These are phyloP conservation scores for Hypoxylon sp. DNA, from an alignment of 2,329 filamentous ascomycete genomes.

Conservation along the genomic window DNA sequence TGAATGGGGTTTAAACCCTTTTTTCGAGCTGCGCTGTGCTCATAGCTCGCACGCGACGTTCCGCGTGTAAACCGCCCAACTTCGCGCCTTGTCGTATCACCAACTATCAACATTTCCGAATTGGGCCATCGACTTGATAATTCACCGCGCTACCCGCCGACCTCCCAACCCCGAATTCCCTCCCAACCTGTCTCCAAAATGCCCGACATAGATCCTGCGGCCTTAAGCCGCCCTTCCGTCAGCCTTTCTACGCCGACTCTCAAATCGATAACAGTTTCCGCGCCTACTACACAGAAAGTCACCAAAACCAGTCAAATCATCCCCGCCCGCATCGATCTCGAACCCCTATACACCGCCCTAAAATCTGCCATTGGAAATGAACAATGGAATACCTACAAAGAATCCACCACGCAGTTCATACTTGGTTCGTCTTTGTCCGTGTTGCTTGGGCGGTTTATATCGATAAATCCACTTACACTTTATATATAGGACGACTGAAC, in stretches of 20 bases:
- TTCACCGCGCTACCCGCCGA: slow-evolving; percentile 35
- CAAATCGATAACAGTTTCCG: slow-evolving; percentile 70
- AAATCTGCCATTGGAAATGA: slow-evolving; percentile 72
- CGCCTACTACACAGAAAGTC: slow-evolving; percentile 65
- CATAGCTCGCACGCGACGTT: slow-evolving; percentile 49
- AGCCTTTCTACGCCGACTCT: slow-evolving; percentile 72
- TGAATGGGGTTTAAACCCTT: slow-evolving; percentile 50
- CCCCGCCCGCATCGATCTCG: slow-evolving; percentile 76
- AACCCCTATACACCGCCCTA: slow-evolving; percentile 74
- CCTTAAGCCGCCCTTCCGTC: slow-evolving; percentile 73
- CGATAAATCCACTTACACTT: slow-evolving; percentile 50
- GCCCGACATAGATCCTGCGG: slow-evolving; percentile 80
- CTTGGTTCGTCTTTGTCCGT: slow-evolving; percentile 64
- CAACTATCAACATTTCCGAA: slow-evolving; percentile 47
- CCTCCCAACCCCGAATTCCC: slow-evolving; percentile 43
- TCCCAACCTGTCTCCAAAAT: slow-evolving; percentile 58
- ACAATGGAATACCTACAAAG: slow-evolving; percentile 76
- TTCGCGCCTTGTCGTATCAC: slow-evolving; percentile 43
- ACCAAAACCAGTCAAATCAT: slow-evolving; percentile 74
- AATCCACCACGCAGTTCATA: slow-evolving; percentile 73
- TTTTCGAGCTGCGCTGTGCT: slow-evolving; percentile 51
- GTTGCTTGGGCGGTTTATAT: slow-evolving; percentile 7
- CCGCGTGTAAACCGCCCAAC: slow-evolving; percentile 41
- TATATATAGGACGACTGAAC: slow-evolving; percentile 70
- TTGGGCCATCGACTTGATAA: slow-evolving; percentile 23